Base-by-base conservation (phyloP, 192 early-diverging fungal species). In the Gryganskiella cystojenkinii region DNA sequence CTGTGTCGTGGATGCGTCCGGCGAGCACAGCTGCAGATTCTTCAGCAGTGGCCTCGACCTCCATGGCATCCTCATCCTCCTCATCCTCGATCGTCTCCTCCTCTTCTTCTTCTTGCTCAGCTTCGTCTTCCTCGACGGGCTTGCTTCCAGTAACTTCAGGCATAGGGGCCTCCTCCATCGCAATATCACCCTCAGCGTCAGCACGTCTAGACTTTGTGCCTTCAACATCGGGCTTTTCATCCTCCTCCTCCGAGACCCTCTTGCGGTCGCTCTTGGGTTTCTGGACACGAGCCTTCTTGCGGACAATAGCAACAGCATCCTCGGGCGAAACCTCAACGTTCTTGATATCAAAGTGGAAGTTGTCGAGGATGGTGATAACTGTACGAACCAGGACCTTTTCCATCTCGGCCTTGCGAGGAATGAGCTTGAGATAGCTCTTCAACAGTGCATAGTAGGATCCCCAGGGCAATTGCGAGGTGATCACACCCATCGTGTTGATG, bases 281-380 rank as follows among this genome's bases (percentile, higher is more conserved):
- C 28, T 19, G 43, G 25, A 51, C 59, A 24, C 45, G 63, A 19
- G 43, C 35, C n/a, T 20, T 67, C 46, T 70, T 60, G 42, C 40
- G 61, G n/a, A 65, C 63, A 28, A 52, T 52, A 14, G 56, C 58
- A 6, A 74, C 49, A 64, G 71, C 54, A 25, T 67, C 57, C 52
- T 86, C 85, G 10, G 69, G 61, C 20, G 75, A 69, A 7, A 91
- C 83, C 17, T 88, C 70, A 15, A 90, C 83, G 28, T 84, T 61
- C 31, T 88, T 84, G 35, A 96, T 73, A 58, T 95, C 90, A 83
- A 97, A 99, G 79, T 98, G 95, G 88, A 99, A 98, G 46, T 82
- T 86, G 56, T 98, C 96, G 61, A 99, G 66, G 31, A 99, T 82
- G 6, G 89, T 81, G 60, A 94, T 89, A 11, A 97, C 83, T 9